Evolutionary conservation across 495 filamentous ascomycete species (phyloP).

Genomic region (Delitschia confertaspora): DNA sequence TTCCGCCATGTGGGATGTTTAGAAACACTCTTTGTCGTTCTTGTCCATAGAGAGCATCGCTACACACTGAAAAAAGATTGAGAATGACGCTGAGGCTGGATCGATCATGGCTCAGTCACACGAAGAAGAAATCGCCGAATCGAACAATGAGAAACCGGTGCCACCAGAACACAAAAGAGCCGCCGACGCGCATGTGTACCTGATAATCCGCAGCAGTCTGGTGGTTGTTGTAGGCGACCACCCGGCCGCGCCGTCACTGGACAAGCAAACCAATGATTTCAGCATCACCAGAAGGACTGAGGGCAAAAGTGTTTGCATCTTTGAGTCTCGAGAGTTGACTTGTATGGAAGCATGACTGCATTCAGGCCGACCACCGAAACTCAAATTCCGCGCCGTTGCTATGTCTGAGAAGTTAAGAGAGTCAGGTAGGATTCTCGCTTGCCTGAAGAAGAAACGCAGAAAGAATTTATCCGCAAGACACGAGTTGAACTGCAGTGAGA

Average conservation of each 20-base stretch:
- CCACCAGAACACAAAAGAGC: slow-evolving; percentile 11
- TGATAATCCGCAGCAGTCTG: neutral
- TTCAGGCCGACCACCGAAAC: too few relatives aligned
- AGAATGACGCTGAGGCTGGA: slow-evolving; percentile 4
- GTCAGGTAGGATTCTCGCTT: too few relatives aligned
- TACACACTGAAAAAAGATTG: neutral
- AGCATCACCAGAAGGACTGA: too few relatives aligned
- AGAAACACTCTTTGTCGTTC: slow-evolving; percentile 12
- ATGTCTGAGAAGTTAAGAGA: too few relatives aligned
- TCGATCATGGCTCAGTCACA: neutral
- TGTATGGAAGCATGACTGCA: neutral
- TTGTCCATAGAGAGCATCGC: slow-evolving; percentile 1
- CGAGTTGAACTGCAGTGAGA: too few relatives aligned
- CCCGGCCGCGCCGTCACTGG: slow-evolving; percentile 18
- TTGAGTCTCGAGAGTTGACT: neutral
- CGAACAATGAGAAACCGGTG: too few relatives aligned
- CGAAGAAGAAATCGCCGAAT: too few relatives aligned
- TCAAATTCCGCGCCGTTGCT: too few relatives aligned
- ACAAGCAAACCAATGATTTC: too few relatives aligned
- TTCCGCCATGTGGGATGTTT: slow-evolving; percentile 22
- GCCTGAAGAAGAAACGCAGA: too few relatives aligned
- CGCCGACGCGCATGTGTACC: slow-evolving; percentile 9
- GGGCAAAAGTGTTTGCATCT: too few relatives aligned
- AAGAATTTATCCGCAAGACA: too few relatives aligned
- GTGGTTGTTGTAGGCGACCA: neutral